Conservation (phyloP, 257 asterid species). For the Fraxinus excelsior region DNA sequence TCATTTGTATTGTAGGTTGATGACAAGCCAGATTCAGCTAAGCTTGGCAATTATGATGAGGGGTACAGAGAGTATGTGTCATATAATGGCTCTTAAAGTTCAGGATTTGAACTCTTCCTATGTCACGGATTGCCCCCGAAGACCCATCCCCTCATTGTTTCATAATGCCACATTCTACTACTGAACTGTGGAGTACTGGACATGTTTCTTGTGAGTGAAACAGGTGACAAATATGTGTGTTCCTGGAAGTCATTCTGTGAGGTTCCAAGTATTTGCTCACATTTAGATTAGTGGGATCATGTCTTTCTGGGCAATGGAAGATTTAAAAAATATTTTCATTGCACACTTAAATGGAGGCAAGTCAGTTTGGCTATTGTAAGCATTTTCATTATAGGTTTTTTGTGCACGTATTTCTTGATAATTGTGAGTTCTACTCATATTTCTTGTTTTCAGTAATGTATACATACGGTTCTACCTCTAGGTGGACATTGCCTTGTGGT, state of each 20-base stretch:
- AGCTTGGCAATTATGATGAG: slow-evolving; percentile 47
- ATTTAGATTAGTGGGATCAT: background rate
- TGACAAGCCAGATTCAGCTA: background rate
- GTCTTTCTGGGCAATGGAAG: slow-evolving; percentile 30
- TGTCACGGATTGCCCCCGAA: slow-evolving; percentile 22
- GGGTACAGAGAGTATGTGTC: slow-evolving; percentile 14
- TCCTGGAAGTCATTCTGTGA: too few species aligned
- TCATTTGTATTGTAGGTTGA: background rate
- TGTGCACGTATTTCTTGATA: background rate
- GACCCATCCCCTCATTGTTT: background rate
- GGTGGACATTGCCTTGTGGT: too few species aligned
- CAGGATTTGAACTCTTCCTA: slow-evolving; percentile 9
- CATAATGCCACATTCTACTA: background rate
- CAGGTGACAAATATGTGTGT: slow-evolving; percentile 15
- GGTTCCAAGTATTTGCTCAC: background rate
- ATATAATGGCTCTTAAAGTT: slow-evolving; percentile 24
- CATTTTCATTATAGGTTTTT: background rate
- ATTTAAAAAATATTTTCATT: slow-evolving; percentile 14
- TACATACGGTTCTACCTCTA: too few species aligned
- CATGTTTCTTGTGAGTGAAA: slow-evolving; percentile 10
- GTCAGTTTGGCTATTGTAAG: slow-evolving; percentile 47
- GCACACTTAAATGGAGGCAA: slow-evolving; percentile 38
- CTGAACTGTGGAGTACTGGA: background rate
- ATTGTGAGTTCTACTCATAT: slow-evolving; percentile 7
- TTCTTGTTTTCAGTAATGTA: slow-evolving; percentile 1